These are phyloP conservation scores for Simplicillium sp. DNA, from an alignment of 2,329 filamentous ascomycete genomes.

Conservation along the genomic window DNA sequence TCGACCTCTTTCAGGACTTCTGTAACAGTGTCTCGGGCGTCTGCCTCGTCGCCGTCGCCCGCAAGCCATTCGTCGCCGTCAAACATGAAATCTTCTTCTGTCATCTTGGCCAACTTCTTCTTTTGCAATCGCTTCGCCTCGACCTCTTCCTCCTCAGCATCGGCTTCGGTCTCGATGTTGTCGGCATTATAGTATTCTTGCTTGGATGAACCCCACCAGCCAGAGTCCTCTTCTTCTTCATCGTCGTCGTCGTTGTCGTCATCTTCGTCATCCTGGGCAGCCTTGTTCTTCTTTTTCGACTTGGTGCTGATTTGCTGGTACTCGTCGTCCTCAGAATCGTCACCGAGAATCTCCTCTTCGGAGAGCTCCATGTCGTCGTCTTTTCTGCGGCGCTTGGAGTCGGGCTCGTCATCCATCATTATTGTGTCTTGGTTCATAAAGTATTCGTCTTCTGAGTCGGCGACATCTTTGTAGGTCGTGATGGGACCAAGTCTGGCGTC, in stretches of 20 bases:
- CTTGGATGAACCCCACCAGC: conserved; percentile 79
- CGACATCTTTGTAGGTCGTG: conserved; percentile 70
- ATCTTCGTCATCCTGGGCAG: conserved; percentile 38
- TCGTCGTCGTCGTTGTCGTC: conserved; percentile 48
- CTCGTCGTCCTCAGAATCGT: conserved; percentile 30
- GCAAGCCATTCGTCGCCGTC: conserved; percentile 81
- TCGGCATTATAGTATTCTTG: conserved; percentile 93
- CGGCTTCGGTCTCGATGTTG: conserved; percentile 50
- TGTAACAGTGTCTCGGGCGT: conserved; percentile 57
- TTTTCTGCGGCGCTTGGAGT: conserved; percentile 67
- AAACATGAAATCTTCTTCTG: conserved; percentile 86
- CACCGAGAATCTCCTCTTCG: conserved; percentile 51
- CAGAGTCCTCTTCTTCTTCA: conserved; percentile 48
- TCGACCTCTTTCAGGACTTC: conserved; percentile 80
- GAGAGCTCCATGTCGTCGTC: conserved; percentile 56
- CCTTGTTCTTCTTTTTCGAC: conserved; percentile 16
- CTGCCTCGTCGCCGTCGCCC: conserved; percentile 38
- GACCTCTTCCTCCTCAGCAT: conserved; percentile 80
- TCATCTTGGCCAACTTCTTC: conserved; percentile 84
- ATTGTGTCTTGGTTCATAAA: conserved; percentile 81
- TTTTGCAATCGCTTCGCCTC: conserved; percentile 83
- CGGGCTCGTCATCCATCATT: conserved; percentile 70
- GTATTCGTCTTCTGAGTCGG: conserved; percentile 91
- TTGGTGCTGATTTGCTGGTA: conserved; percentile 12
- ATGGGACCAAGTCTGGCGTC: conserved; percentile 54